These are phyloP conservation scores for Cryphonectria radicalis DNA, from an alignment of 2,329 filamentous ascomycete species.

Conservation along the genomic window DNA sequence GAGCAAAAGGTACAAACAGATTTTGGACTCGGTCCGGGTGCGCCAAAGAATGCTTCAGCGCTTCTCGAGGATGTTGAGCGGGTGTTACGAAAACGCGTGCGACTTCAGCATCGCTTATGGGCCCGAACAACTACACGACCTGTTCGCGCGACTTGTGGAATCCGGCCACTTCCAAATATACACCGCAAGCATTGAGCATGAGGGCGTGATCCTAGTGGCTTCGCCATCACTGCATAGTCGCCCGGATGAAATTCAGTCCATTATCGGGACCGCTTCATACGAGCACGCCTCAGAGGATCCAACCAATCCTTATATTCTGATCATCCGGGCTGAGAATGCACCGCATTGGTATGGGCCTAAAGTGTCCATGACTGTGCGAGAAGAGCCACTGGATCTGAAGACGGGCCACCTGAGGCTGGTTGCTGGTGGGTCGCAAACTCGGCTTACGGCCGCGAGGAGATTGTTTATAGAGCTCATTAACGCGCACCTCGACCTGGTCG, in stretches of 20 bases:
- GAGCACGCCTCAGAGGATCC: conserved; percentile 69
- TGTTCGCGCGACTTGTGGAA: conserved; percentile 79
- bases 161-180: conserved; percentile 89
- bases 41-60: conserved; percentile 95
- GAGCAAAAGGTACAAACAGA: conserved; percentile 96
- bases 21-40: conserved; percentile 93
- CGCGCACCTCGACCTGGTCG: conserved; percentile 83
- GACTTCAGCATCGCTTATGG: conserved; percentile 85
- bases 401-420: conserved; percentile 85
- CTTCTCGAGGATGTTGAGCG: conserved; percentile 87
- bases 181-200: conserved; percentile 69
- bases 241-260: conserved; percentile 79
- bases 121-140: conserved; percentile 69
- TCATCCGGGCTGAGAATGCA: conserved; percentile 79
- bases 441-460: conserved; percentile 77
- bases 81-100: conserved; percentile 94
- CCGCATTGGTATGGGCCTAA: conserved; percentile 82
- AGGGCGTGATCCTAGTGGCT: conserved; percentile 81
- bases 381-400: conserved; percentile 84
- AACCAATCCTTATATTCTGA: conserved; percentile 81
- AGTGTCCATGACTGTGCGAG: conserved; percentile 71
- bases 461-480: conserved; percentile 79
- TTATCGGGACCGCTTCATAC: conserved; percentile 72
- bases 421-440: conserved; percentile 81
- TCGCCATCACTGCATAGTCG: conserved; percentile 78